phyloP scores from a whole-genome alignment of 2,329 filamentous ascomycete genomes.

The Beauveria varroae region DNA sequence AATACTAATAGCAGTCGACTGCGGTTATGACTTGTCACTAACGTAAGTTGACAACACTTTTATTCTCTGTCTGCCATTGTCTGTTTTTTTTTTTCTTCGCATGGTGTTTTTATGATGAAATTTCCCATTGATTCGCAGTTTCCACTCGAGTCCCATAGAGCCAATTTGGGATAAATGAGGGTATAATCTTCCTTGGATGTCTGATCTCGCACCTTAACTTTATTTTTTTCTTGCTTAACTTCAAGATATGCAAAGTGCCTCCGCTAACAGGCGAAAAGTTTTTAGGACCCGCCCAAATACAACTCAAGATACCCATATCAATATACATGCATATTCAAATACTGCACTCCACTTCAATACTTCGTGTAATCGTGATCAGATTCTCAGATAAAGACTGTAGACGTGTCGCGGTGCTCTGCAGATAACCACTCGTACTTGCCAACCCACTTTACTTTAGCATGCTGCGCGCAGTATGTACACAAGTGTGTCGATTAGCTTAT shows the following conservation, averaged over 20 bases:
- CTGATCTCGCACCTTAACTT: constrained; percentile 39
- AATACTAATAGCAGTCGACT: not conserved
- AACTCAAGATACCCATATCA: not conserved
- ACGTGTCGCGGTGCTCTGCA: too few species aligned
- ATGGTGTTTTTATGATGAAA: constrained; percentile 57
- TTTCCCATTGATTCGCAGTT: constrained; percentile 77
- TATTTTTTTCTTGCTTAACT: constrained; percentile 12
- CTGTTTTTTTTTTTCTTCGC: constrained; percentile 1
- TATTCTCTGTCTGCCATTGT: constrained; percentile 10
- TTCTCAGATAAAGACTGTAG: not conserved
- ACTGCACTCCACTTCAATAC: not conserved
- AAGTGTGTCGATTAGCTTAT: too few species aligned
- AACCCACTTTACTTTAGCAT: too few species aligned
- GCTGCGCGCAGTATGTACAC: too few species aligned
- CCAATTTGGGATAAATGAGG: constrained; percentile 63
- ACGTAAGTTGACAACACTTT: constrained; percentile 10
- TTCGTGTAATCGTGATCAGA: not conserved
- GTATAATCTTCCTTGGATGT: constrained; percentile 70
- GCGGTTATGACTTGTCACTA: not conserved
- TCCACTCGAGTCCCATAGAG: constrained; percentile 71
- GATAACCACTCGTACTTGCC: not conserved
- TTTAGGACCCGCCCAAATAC: constrained; percentile 5
- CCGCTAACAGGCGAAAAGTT: constrained; percentile 20
- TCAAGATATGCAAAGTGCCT: not conserved
- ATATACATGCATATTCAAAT: not conserved